Base-by-base conservation (phyloP, 306 rosid genomes). In the Vigna hirtella region DNA sequence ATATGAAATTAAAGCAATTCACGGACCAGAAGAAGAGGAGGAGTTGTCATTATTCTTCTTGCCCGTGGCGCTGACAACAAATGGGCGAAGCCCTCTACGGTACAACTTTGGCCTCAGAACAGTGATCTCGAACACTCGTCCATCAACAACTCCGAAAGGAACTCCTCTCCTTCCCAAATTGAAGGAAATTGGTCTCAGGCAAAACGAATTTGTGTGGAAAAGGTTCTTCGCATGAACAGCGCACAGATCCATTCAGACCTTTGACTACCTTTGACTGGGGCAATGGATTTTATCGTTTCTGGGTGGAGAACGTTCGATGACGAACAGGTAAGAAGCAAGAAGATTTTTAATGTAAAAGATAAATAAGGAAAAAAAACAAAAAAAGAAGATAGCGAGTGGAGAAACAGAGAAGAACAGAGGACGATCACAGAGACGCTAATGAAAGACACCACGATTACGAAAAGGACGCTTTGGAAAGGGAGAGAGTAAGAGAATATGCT, bases 221-320 rank as follows among this genome's bases (percentile, higher is more conserved):
- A 90, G 81, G 28, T 77, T 86, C 59, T 89, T 94, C 70, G 78
- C 88, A 30, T 84, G 87, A 47, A 85, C 83, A 4, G 87, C 83
- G 78, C 81, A 90, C 74, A 89, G 92, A 94, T 94, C 98, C 98
- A 94, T 93, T 53, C 43, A 78, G 74, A 59, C 6, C 6, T 34
- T 36, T 36, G 42, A 36, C 42, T 36, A 36, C 63, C 73, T 42
- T 49, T 62, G 70, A 32, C 79, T 14, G 56, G 14, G 26, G 10
- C 22, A 77, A 69, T 22, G 1, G 73, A 50, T 67, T 45, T 59
- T 52, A 42, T 30, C 17, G 64, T 66, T 40, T 72, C n/a, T 18
- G 70, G 62, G 57, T 51, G 70, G 7, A 51, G 28, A 51, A 11
- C 3, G 12, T 42, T 9, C 22, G 77, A 68, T 49, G 66, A 57